phyloP scores from a whole-genome alignment of 352 stramenopile genomes.

The Phytopythium aichiense region DNA sequence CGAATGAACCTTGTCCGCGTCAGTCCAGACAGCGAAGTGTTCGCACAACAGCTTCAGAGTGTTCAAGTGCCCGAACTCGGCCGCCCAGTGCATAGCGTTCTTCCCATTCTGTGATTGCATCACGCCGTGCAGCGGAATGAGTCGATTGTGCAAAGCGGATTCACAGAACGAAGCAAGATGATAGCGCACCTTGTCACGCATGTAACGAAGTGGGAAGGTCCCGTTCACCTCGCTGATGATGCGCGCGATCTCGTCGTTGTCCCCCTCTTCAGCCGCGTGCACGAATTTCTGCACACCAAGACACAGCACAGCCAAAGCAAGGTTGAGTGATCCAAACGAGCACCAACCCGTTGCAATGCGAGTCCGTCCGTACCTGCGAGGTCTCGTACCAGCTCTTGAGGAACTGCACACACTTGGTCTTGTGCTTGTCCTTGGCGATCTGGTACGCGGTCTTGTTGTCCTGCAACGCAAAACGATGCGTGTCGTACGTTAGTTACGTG shows the following conservation, averaged over 20 bases:
- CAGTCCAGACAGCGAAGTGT: constrained; percentile 72
- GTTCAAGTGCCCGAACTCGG: constrained; percentile 69
- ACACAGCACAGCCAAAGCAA: neutral
- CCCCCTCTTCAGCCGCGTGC: constrained; percentile 73
- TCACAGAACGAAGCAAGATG: neutral
- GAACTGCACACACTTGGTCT: constrained; percentile 84
- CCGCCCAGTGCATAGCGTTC: constrained; percentile 85
- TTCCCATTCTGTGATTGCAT: constrained; percentile 63
- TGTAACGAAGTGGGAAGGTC: constrained; percentile 70
- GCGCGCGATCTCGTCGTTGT: constrained; percentile 73
- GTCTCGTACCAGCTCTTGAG: constrained; percentile 87
- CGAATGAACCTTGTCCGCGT: constrained; percentile 60
- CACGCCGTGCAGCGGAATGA: neutral
- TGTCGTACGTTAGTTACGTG: neutral
- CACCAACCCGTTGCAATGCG: neutral
- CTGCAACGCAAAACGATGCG: constrained; percentile 14
- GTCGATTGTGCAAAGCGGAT: neutral
- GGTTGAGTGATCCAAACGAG: neutral
- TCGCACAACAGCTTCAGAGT: constrained; percentile 80
- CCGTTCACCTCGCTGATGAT: constrained; percentile 82
- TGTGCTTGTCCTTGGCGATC: constrained; percentile 87
- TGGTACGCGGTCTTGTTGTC: constrained; percentile 89
- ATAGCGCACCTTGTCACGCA: constrained; percentile 75
- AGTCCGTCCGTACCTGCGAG: constrained; percentile 51
- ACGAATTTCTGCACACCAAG: constrained; percentile 59